These are phyloP conservation scores for Coniferiporia sulphurascens DNA, from an alignment of 1,284 basidiomycete genomes.

Conservation along the genomic window DNA sequence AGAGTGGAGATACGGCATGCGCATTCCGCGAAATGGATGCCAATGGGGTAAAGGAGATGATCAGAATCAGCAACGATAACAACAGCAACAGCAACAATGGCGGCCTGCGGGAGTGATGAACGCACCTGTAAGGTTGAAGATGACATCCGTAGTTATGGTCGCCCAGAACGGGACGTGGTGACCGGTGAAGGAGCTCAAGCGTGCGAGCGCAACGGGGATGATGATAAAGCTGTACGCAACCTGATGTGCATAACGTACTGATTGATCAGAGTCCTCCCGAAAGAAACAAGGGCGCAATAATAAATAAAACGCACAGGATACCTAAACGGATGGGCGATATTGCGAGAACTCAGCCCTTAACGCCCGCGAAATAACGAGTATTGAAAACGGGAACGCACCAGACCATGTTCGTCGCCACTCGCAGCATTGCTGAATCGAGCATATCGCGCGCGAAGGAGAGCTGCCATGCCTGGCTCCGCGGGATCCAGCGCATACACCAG, in stretches of 20 bases:
- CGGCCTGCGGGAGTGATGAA: background rate
- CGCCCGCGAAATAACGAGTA: background rate
- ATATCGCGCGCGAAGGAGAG: constrained; percentile 26
- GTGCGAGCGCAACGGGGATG: constrained; percentile 31
- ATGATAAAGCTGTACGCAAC: constrained; percentile 32
- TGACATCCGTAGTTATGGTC: constrained; percentile 27
- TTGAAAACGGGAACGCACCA: constrained; percentile 10
- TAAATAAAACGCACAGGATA: constrained; percentile 14
- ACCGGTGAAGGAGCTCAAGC: constrained; percentile 30
- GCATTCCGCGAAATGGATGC: no score
- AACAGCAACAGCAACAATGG: background rate
- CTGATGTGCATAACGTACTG: constrained; percentile 19
- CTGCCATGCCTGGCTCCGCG: constrained; percentile 26
- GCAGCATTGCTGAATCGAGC: constrained; percentile 23
- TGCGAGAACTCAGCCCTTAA: background rate
- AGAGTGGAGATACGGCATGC: no score
- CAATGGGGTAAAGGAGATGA: no score
- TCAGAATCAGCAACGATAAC: background rate
- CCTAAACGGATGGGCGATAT: constrained; percentile 2
- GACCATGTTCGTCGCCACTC: constrained; percentile 16
- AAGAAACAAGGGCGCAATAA: background rate
- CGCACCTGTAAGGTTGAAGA: constrained; percentile 35
- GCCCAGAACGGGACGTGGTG: constrained; percentile 29
- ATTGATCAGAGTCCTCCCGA: background rate
- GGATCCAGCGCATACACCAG: constrained; percentile 27